phyloP scores from a whole-genome alignment of 2,329 filamentous ascomycete species.

The Pseudocercospora ulei region DNA sequence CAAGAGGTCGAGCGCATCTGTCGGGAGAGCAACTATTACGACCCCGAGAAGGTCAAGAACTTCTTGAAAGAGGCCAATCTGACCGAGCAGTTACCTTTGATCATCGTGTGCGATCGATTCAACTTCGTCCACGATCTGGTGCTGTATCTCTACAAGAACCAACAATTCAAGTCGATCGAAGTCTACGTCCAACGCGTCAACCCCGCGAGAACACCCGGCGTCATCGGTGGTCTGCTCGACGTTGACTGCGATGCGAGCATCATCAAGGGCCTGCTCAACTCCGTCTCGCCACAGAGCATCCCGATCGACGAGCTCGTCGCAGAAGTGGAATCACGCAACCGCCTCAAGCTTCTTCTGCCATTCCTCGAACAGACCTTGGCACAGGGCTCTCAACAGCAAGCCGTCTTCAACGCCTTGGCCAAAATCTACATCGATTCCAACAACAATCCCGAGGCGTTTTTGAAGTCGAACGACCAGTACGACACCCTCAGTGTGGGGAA shows the following conservation, averaged over 20 bases:
- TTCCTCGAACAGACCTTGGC: slow-evolving; percentile 91
- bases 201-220: slow-evolving; percentile 77
- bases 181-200: slow-evolving; percentile 97
- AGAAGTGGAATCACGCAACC: slow-evolving; percentile 92
- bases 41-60: slow-evolving; percentile 95
- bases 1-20: slow-evolving; percentile 96
- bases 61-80: slow-evolving; percentile 95
- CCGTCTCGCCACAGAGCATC: slow-evolving; percentile 72
- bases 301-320: slow-evolving; percentile 88
- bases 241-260: slow-evolving; percentile 95
- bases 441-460: slow-evolving; percentile 93
- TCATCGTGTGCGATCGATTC: slow-evolving; percentile 98
- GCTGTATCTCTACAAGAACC: slow-evolving; percentile 94
- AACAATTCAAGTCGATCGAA: slow-evolving; percentile 98
- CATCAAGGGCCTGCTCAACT: slow-evolving; percentile 82
- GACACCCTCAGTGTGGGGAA: slow-evolving; percentile 87
- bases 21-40: slow-evolving; percentile 68
- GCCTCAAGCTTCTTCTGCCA: slow-evolving; percentile 85
- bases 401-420: slow-evolving; percentile 90
- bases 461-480: slow-evolving; percentile 95
- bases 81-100: slow-evolving; percentile 84
- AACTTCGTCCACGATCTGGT: slow-evolving; percentile 97
- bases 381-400: slow-evolving; percentile 87
- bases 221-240: slow-evolving; percentile 85
- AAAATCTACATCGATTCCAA: slow-evolving; percentile 99